These are phyloP conservation scores for Volvariella surrecta DNA, from an alignment of 1,284 basidiomycete species.

Conservation along the genomic window DNA sequence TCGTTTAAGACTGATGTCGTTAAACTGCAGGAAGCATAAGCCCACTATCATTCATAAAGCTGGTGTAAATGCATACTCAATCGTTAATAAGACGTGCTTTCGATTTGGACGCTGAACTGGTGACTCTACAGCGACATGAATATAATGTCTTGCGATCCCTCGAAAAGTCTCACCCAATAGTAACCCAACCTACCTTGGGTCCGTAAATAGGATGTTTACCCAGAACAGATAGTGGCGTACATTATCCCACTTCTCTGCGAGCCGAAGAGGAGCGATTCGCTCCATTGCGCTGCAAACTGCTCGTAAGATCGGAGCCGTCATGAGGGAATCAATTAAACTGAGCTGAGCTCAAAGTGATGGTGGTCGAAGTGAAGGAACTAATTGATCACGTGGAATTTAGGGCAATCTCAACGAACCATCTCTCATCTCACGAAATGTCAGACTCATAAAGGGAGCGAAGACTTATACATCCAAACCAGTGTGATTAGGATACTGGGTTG, in stretches of 20 bases:
- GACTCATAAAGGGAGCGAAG: too few species aligned
- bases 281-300: constrained; percentile 59
- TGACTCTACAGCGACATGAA: constrained; percentile 46
- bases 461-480: too few species aligned
- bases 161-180: constrained; percentile 51
- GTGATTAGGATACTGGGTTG: too few species aligned
- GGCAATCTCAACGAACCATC: too few species aligned
- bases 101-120: constrained; percentile 48
- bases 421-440: too few species aligned
- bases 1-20: constrained; percentile 75
- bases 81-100: constrained; percentile 72
- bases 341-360: too few species aligned
- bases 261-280: constrained; percentile 74
- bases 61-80: constrained; percentile 55
- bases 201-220: constrained; percentile 9
- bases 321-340: too few species aligned
- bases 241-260: constrained; percentile 90
- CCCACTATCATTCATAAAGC: not conserved
- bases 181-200: constrained; percentile 60
- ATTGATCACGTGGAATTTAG: too few species aligned
- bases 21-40: constrained; percentile 38
- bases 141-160: not conserved
- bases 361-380: too few species aligned
- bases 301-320: constrained; percentile 33
- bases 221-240: constrained; percentile 34